Percentiles rank a stretch among this genome's conserved stretches.
Evolutionary conservation across 2,329 filamentous ascomycete species (phyloP).

Genomic region (Diplodia scrobiculata): DNA sequence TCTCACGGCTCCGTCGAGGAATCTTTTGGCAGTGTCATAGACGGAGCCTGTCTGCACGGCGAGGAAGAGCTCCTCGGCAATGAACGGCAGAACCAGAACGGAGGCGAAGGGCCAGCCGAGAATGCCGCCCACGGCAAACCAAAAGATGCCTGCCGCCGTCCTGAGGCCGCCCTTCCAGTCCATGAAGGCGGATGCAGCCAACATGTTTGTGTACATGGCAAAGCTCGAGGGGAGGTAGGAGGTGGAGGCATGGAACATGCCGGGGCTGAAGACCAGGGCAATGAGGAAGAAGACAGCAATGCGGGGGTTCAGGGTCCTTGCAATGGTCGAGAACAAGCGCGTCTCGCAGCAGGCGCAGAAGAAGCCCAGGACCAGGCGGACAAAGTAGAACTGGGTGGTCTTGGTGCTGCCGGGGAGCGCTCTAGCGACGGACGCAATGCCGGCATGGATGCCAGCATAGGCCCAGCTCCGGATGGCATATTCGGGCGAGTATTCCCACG

Average conservation of each 20-base stretch:
- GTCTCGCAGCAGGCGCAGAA: constrained; percentile 81
- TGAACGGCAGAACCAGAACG: constrained; percentile 76
- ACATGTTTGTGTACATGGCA: constrained; percentile 89
- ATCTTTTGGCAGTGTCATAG: constrained; percentile 61
- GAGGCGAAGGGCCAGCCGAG: constrained; percentile 94
- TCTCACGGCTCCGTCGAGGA: constrained; percentile 67
- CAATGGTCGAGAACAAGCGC: constrained; percentile 75
- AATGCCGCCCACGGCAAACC: constrained; percentile 82
- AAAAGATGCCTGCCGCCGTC: constrained; percentile 81
- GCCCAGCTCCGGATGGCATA: constrained; percentile 95
- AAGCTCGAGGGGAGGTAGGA: constrained; percentile 92
- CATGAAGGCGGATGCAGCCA: constrained; percentile 87
- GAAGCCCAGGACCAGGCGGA: constrained; percentile 74
- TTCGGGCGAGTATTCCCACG: constrained; percentile 97
- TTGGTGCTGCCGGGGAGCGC: constrained; percentile 55
- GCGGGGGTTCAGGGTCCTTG: constrained; percentile 73
- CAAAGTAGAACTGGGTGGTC: constrained; percentile 76
- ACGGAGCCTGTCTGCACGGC: constrained; percentile 58
- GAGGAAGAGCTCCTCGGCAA: constrained; percentile 72
- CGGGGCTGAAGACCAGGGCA: constrained; percentile 75
- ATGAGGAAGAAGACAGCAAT: constrained; percentile 84
- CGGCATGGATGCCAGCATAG: constrained; percentile 78
- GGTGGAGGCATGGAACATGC: constrained; percentile 88
- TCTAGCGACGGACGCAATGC: constrained; percentile 67
- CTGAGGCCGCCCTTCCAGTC: constrained; percentile 80